These are phyloP conservation scores for Aurinia saxatilis DNA, from an alignment of 345 rosid genomes.

Conservation along the genomic window DNA sequence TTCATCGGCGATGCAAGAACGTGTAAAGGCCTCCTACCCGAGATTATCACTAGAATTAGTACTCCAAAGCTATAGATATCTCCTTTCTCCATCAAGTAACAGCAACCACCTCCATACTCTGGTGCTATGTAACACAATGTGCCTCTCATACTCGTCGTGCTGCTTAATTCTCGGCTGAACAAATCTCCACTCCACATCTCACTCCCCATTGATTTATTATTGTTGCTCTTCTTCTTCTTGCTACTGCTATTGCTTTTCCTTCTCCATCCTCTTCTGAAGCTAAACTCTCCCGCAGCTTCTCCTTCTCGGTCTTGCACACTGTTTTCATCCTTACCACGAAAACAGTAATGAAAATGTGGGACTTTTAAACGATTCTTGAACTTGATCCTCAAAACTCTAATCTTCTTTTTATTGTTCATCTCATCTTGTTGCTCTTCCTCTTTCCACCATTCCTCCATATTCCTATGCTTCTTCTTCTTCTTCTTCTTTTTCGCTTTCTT, in stretches of 20 bases:
- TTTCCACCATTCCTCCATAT: slow-evolving; percentile 99
- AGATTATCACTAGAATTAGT: slow-evolving; percentile 77
- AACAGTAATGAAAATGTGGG: slow-evolving; percentile 47
- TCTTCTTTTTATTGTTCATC: slow-evolving; percentile 30
- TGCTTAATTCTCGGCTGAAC: slow-evolving; percentile 87
- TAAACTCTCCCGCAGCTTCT: slow-evolving; percentile 73
- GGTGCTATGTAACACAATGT: slow-evolving; percentile 96
- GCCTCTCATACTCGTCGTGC: slow-evolving; percentile 99
- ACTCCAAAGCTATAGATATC: slow-evolving; percentile 97
- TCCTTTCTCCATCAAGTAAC: slow-evolving; percentile 89
- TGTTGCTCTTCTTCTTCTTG: slow-evolving; percentile 32
- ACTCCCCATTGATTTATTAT: slow-evolving; percentile 47
- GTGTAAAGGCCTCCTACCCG: slow-evolving; percentile 90
- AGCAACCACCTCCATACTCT: slow-evolving; percentile 80
- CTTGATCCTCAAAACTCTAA: slow-evolving; percentile 34
- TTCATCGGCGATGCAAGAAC: slow-evolving; percentile 94
- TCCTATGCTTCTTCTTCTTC: slow-evolving; percentile 50
- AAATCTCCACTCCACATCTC: slow-evolving; percentile 98
- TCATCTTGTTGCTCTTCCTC: slow-evolving; percentile 87
- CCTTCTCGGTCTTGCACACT: slow-evolving; percentile 30
- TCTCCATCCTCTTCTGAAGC: slow-evolving; percentile 84
- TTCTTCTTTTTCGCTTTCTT: slow-evolving; percentile 33
- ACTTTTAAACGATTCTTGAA: slow-evolving; percentile 60
- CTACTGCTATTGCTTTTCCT: slow-evolving; percentile 30
- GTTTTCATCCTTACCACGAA: slow-evolving; percentile 40